These are phyloP conservation scores for Theobroma grandiflorum DNA, from an alignment of 441 rosid genomes.

Conservation along the genomic window DNA sequence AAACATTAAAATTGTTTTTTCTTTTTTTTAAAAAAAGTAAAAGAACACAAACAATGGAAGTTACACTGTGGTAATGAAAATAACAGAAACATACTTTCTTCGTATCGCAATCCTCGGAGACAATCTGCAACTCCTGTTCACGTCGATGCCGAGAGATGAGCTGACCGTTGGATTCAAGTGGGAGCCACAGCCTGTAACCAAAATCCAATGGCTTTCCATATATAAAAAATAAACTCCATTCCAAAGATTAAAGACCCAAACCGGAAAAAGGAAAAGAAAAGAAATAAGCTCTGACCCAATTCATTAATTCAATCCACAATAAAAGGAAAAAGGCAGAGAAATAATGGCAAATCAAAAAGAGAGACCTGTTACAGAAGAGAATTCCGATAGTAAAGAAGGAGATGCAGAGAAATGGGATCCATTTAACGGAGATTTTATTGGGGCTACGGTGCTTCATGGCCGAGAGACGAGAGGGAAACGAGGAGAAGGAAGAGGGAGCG, in stretches of 20 bases:
- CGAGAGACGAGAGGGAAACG: not conserved
- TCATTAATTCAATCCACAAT: not conserved
- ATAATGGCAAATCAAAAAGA: not conserved
- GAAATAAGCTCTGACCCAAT: not conserved
- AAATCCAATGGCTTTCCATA: not conserved
- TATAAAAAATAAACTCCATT: not conserved
- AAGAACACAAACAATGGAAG: not conserved
- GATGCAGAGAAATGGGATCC: constrained; percentile 73
- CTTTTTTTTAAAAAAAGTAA: not conserved
- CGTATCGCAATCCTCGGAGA: constrained; percentile 56
- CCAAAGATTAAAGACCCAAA: not conserved
- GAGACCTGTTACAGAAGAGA: constrained; percentile 69
- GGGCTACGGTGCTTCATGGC: constrained; percentile 67
- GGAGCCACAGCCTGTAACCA: constrained; percentile 51
- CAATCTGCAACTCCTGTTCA: constrained; percentile 65
- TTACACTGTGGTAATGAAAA: not conserved
- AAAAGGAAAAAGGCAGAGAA: not conserved
- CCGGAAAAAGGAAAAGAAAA: not conserved
- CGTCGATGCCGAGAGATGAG: constrained; percentile 53
- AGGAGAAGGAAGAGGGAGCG: not conserved
- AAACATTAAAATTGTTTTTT: not conserved
- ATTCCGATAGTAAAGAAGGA: constrained; percentile 75
- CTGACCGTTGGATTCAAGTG: constrained; percentile 50
- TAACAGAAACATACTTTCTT: constrained; percentile 51
- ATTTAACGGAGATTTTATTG: constrained; percentile 55